These are phyloP conservation scores for Brassica carinata DNA, from an alignment of 345 rosid species.

Conservation along the genomic window DNA sequence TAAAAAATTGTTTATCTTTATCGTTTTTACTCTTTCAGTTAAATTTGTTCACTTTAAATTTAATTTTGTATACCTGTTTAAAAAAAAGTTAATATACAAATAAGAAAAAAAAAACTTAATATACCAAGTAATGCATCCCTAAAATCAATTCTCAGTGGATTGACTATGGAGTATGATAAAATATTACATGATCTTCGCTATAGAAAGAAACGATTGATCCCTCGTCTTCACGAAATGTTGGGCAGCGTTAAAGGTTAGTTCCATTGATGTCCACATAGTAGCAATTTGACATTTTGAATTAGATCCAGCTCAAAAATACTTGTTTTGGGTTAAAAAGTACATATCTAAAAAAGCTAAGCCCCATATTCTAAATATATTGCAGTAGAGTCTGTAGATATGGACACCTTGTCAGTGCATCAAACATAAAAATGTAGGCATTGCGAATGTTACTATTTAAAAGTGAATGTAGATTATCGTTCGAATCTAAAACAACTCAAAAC, in stretches of 20 bases:
- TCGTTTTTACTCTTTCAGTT: neutral
- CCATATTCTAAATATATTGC: slow-evolving; percentile 26
- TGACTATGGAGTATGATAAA: neutral
- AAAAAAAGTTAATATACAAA: neutral
- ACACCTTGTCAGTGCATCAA: slow-evolving; percentile 9
- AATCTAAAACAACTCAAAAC: slow-evolving; percentile 26
- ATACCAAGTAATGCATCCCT: neutral
- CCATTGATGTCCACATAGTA: neutral
- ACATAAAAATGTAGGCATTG: slow-evolving; percentile 6
- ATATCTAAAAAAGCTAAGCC: neutral
- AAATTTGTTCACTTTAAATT: neutral
- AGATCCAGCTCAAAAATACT: neutral
- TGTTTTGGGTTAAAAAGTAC: slow-evolving; percentile 4
- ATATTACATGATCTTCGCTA: neutral
- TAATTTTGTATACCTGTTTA: neutral
- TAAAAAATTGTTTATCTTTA: neutral
- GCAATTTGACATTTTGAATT: neutral
- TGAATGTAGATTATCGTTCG: slow-evolving; percentile 25
- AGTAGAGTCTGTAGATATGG: slow-evolving; percentile 7
- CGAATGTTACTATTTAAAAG: slow-evolving; percentile 25
- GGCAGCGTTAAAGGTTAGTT: neutral
- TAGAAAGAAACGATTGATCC: neutral
- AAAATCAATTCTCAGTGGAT: neutral
- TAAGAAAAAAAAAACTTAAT: neutral
- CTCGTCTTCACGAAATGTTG: neutral